Evolutionary conservation across 306 rosid species (phyloP).

Genomic region (Dicorynia guianensis): DNA sequence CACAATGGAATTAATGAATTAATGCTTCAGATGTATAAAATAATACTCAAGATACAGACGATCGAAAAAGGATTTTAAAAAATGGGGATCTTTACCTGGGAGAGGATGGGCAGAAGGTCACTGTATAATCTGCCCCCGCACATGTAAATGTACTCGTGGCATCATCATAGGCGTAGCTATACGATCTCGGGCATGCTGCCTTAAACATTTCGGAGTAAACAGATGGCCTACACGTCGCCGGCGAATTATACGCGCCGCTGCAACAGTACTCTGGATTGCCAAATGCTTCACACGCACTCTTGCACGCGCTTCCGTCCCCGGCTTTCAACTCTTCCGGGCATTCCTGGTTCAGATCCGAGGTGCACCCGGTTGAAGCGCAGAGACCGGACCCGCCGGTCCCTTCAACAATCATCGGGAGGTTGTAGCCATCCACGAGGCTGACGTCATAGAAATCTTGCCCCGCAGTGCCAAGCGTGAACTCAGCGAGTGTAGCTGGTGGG

Average conservation of each 20-base stretch:
- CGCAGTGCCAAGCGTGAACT: slow-evolving; percentile 87
- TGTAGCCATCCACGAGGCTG: slow-evolving; percentile 96
- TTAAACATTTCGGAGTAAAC: slow-evolving; percentile 81
- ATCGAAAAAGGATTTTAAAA: neutral
- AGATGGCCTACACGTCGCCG: slow-evolving; percentile 75
- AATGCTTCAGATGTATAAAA: neutral
- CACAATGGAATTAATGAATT: neutral
- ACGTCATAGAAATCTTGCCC: slow-evolving; percentile 96
- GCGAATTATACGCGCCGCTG: slow-evolving; percentile 74
- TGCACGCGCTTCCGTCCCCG: slow-evolving; percentile 80
- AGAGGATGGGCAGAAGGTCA: slow-evolving; percentile 85
- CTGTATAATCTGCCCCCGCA: slow-evolving; percentile 75
- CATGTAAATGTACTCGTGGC: slow-evolving; percentile 91
- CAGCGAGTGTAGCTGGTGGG: slow-evolving; percentile 87
- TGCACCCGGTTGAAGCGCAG: slow-evolving; percentile 83
- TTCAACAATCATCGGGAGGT: slow-evolving; percentile 80
- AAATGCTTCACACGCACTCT: slow-evolving; percentile 97
- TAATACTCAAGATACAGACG: neutral
- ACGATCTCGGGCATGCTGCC: slow-evolving; percentile 82
- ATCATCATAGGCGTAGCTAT: slow-evolving; percentile 93
- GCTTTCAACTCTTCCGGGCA: slow-evolving; percentile 84
- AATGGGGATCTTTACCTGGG: slow-evolving; percentile 50
- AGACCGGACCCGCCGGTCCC: slow-evolving; percentile 84
- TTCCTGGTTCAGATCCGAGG: slow-evolving; percentile 75
- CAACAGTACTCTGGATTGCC: slow-evolving; percentile 90